Conservation (phyloP, 768 basidiomycete species). For the Cystobasidium ongulense region DNA sequence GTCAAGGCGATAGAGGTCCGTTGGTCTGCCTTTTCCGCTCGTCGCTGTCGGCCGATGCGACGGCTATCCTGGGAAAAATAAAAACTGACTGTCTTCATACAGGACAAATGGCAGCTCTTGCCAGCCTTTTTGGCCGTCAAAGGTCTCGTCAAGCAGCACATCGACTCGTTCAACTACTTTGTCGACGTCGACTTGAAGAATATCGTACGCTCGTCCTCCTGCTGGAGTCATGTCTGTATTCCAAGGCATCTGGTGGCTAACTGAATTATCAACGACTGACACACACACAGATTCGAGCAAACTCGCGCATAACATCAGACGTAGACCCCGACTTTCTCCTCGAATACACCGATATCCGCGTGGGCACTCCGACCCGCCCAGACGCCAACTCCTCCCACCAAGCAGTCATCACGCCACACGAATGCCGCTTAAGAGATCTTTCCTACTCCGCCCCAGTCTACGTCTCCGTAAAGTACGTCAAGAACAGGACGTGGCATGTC, state of each 20-base stretch:
- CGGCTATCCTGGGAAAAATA: slow-evolving; percentile 56
- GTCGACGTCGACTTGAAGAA: slow-evolving; percentile 95
- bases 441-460: slow-evolving; percentile 88
- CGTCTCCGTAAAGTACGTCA: slow-evolving; percentile 89
- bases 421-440: slow-evolving; percentile 89
- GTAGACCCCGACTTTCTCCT: slow-evolving; percentile 91
- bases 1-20: slow-evolving; percentile 29
- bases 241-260: slow-evolving; percentile 35
- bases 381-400: slow-evolving; percentile 71
- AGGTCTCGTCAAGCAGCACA: slow-evolving; percentile 96
- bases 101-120: slow-evolving; percentile 96
- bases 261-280: slow-evolving; percentile 34
- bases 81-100: neutral
- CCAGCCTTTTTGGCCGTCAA: slow-evolving; percentile 96
- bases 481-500: slow-evolving; percentile 79
- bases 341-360: slow-evolving; percentile 88
- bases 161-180: slow-evolving; percentile 98
- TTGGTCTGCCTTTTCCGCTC: neutral
- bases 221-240: neutral
- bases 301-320: slow-evolving; percentile 88
- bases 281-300: slow-evolving; percentile 59
- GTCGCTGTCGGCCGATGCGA: slow-evolving; percentile 53
- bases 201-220: slow-evolving; percentile 48
- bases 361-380: slow-evolving; percentile 82
- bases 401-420: slow-evolving; percentile 76